Percentiles rank a stretch among this genome's conserved stretches.
Conservation (phyloP, 805 yeast genomes). For the Scheffersomyces amazonensis region DNA sequence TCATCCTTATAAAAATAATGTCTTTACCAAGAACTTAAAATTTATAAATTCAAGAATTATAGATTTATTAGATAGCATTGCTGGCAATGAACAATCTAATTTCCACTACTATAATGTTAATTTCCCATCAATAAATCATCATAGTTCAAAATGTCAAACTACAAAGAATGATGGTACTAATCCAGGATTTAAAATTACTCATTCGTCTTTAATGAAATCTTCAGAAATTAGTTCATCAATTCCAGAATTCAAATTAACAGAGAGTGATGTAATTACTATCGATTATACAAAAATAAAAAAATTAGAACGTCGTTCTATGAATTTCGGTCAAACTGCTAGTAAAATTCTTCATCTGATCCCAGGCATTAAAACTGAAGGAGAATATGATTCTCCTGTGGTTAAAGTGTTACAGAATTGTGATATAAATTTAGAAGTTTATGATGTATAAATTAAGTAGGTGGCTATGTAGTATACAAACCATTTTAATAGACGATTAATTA, state of each 20-base stretch:
- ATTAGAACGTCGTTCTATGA: too few relatives aligned
- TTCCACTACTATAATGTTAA: slow-evolving; percentile 15
- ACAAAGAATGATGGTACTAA: neutral
- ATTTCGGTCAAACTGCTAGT: too few relatives aligned
- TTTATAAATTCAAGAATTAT: slow-evolving; percentile 22
- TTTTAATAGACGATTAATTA: too few relatives aligned
- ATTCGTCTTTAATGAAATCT: neutral
- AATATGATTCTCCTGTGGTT: too few relatives aligned
- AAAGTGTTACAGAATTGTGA: too few relatives aligned
- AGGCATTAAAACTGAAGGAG: too few relatives aligned
- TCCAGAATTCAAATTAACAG: neutral
- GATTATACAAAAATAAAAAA: too few relatives aligned
- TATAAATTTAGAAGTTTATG: too few relatives aligned
- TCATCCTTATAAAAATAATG: slow-evolving; percentile 15
- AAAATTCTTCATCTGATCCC: too few relatives aligned
- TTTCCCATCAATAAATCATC: slow-evolving; percentile 27
- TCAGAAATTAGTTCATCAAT: neutral
- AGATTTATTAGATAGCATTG: slow-evolving; percentile 11
- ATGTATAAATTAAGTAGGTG: too few relatives aligned
- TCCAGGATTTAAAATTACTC: neutral
- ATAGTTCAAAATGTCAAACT: slow-evolving; percentile 17
- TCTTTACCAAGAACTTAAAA: slow-evolving; percentile 17
- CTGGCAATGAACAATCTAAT: neutral
- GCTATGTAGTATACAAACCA: too few relatives aligned
- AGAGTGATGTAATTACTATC: too few relatives aligned